Conservation (phyloP, 176 grass and related monocot genomes). For the Aegilops longissima region DNA sequence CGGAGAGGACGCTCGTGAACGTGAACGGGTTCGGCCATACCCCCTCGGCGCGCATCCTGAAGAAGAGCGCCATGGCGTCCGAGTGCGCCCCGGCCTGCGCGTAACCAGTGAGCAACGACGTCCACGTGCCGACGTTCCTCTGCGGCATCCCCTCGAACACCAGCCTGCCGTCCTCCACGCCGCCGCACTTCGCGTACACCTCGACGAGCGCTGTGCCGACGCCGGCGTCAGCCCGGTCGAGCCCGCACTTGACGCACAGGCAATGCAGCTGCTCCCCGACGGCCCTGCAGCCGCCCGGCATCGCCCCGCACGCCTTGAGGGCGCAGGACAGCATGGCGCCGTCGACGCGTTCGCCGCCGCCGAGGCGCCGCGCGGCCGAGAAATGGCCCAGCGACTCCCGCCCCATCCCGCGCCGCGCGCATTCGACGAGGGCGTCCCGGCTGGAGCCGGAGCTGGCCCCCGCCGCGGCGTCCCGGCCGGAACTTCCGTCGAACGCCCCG, state of each 20-base stretch:
- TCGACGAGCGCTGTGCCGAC: slow-evolving; percentile 49
- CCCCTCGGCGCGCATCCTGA: slow-evolving; percentile 48
- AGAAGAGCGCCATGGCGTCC: slow-evolving; percentile 39
- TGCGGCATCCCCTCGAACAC: slow-evolving; percentile 47
- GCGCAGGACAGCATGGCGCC: slow-evolving; percentile 23
- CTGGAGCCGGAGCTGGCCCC: not conserved
- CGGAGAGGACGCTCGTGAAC: slow-evolving; percentile 45
- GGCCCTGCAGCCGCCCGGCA: not conserved
- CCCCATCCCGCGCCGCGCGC: not conserved
- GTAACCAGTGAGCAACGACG: slow-evolving; percentile 40
- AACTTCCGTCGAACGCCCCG: slow-evolving; percentile 53
- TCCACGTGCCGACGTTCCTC: slow-evolving; percentile 52
- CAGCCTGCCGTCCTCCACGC: slow-evolving; percentile 6
- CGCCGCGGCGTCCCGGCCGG: not conserved
- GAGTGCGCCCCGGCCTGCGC: not conserved
- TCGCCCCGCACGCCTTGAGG: slow-evolving; percentile 29
- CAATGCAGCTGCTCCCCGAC: slow-evolving; percentile 55
- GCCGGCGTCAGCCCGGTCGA: slow-evolving; percentile 13
- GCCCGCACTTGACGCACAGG: slow-evolving; percentile 38
- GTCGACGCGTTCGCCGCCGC: not conserved
- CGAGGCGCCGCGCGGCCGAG: not conserved
- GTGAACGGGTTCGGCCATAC: slow-evolving; percentile 32
- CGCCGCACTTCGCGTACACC: slow-evolving; percentile 47
- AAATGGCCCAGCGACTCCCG: slow-evolving; percentile 34
- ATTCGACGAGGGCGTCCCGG: not conserved